Evolutionary conservation across 2,329 filamentous ascomycete genomes (phyloP), one percentile per base, ranked within the genome.

Genomic region (Lasiodiplodia sp.): DNA sequence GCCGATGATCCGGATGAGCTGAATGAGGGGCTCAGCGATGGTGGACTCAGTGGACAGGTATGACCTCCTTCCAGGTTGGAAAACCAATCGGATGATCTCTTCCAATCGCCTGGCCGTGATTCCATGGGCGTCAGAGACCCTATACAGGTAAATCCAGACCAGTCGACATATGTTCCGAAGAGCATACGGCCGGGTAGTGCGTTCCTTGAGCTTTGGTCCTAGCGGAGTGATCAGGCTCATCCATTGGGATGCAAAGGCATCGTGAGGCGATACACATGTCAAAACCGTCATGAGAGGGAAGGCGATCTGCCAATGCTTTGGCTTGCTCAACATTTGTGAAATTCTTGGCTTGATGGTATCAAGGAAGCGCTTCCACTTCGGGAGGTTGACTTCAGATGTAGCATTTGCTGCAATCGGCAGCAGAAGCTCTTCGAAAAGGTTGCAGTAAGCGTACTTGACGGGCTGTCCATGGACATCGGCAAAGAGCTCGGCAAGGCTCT

Each of bases 371-470:
- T 89, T 91, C 96, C 96, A 99, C 78, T 91, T 95, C 0, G 91
- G 89, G 71, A 91, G 86, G 66, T 90, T 90, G 70, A 98, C 86
- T 76, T 97, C 92, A 60, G 87, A 89, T 68, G 86, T 90, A 5
- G 93, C 92, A 71, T 89, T 92, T 4, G 92, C 92, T 16, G 95
- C 95, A 63, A 99, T 90, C 1, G 94, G 93, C 16, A 97, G 86
- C 28, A 99, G 82, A 34, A 99, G 85, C 72, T 92, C 91, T 74
- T 97, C 93, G 65, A 99, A 87, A 25, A 97, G 90, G 75, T 97
- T 92, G 77, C 96, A 98, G 76, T 97, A 99, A 0, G 94, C 93
- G 73, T 95, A 92, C 79, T 99, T 99, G 75, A 98, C 90, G 70
- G 89, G 90, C 72, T 93, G 92, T 0, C 96, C 96, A 75, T 97